Base-by-base conservation (phyloP, 2,329 filamentous ascomycete species). In the Colletotrichum sp. region DNA sequence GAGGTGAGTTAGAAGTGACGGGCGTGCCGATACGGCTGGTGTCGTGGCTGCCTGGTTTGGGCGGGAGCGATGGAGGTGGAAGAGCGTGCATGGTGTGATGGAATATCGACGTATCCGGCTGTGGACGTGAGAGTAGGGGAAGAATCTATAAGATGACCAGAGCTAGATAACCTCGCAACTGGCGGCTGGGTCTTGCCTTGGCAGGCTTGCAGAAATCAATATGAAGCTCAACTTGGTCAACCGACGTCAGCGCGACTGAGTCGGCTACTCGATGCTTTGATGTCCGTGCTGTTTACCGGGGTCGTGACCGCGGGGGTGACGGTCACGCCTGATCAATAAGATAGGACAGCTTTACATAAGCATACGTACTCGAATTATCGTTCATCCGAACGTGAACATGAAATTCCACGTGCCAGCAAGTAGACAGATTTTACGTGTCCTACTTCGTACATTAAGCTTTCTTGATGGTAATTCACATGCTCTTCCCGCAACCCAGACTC, bases 11-110 rank as follows among this genome's bases (percentile, higher is more conserved):
- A 32, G 85, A 83, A 64, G 85, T 83, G 68, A 90, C 86, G 2
- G 94, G 93, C 28, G 93, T 95, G 80, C 90, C 90, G 78, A 92
- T 88, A 77, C 93, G 91, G 83, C 92, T 94, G 67, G 90, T 86
- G 78, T 95, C 93, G 82, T 93, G 93, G 83, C 91, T 93, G 79
- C 87, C 90, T 18, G 93, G 92, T 82, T 95, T 95, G 1, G 94
- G 94, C 3, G 94, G 94, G 18, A 93, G 93, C 10, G 92, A 89
- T 0, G 94, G 94, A 30, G 94, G 93, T 7, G 83, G 84, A 18
- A 80, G 80, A 71, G 18, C 61, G 28, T 77, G n/a, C 71, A 72
- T 75, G 8, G 12, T 34, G 24, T n/a, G 48, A 12, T 36, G 24
- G 10, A 26, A 4, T 18, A 15, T 18, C 34, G 32, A 8, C 59